A percentile compares a stretch with the other conserved stretches of the same genome.
phyloP scores from a whole-genome alignment of 2,329 filamentous ascomycete species.

The Cordyceps farinosa region DNA sequence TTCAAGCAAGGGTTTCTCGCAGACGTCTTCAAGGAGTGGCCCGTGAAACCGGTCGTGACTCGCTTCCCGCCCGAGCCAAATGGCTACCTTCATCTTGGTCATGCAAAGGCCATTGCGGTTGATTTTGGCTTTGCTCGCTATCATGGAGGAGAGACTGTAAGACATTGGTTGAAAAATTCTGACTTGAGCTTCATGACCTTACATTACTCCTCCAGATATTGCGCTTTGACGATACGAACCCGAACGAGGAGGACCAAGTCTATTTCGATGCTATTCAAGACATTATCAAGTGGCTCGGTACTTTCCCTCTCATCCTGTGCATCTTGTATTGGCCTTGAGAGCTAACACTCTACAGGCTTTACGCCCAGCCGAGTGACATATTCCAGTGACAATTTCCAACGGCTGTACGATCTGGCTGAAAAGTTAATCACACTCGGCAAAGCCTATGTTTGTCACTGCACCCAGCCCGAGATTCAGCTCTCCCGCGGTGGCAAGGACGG shows the following conservation, averaged over 20 bases:
- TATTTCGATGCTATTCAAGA: conserved; percentile 86
- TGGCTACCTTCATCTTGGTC: conserved; percentile 88
- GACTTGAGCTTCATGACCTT: neutral
- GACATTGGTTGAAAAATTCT: too few species aligned
- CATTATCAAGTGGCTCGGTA: conserved; percentile 76
- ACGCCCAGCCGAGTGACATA: conserved; percentile 60
- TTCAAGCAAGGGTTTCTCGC: conserved; percentile 76
- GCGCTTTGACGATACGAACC: conserved; percentile 91
- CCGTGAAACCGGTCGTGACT: conserved; percentile 59
- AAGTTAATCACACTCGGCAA: conserved; percentile 69
- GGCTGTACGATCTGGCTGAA: conserved; percentile 83
- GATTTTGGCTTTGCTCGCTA: conserved; percentile 93
- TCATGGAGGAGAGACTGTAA: conserved; percentile 48
- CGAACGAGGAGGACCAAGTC: conserved; percentile 76
- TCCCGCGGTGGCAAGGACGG: conserved; percentile 72
- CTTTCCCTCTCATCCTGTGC: too few species aligned
- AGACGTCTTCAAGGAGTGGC: conserved; percentile 67
- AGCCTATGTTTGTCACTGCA: conserved; percentile 85
- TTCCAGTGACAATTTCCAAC: conserved; percentile 85
- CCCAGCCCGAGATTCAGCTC: conserved; percentile 66
- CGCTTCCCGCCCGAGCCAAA: conserved; percentile 87
- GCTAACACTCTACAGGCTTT: neutral
- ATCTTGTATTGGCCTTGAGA: neutral
- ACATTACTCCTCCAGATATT: conserved; percentile 23
- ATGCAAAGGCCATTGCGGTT: conserved; percentile 91